These are phyloP conservation scores for Solanum corneliomulleri DNA, from an alignment of 257 asterid species.

Conservation along the genomic window DNA sequence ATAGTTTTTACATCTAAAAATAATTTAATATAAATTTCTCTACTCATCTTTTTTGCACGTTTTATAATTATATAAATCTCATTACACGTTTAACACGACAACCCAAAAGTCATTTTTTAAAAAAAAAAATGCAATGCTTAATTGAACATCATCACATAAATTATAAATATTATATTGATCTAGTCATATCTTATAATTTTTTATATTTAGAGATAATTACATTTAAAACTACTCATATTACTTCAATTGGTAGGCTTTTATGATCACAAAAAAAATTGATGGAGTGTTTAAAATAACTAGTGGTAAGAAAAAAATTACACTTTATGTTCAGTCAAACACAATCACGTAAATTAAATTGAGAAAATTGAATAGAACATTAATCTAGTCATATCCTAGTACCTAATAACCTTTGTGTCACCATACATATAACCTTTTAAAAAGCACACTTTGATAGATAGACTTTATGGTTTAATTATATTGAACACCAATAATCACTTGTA, in stretches of 20 bases:
- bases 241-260: neutral
- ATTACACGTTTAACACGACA: neutral
- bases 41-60: neutral
- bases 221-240: neutral
- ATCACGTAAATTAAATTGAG: neutral
- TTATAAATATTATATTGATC: neutral
- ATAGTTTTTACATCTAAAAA: neutral
- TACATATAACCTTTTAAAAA: slow-evolving; percentile 20
- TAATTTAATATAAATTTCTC: neutral
- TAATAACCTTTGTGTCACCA: neutral
- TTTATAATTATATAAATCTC: neutral
- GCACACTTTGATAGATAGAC: slow-evolving; percentile 13
- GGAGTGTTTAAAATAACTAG: neutral
- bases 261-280: neutral
- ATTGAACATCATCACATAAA: neutral
- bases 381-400: neutral
- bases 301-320: no score
- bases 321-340: neutral
- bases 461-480: slow-evolving; percentile 14
- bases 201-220: neutral
- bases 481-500: slow-evolving; percentile 3
- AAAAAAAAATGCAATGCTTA: neutral
- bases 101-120: neutral
- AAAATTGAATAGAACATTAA: neutral
- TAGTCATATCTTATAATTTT: neutral